Evolutionary conservation across 139 green algal species (phyloP).

Genomic region (Yamagishiella unicocca): DNA sequence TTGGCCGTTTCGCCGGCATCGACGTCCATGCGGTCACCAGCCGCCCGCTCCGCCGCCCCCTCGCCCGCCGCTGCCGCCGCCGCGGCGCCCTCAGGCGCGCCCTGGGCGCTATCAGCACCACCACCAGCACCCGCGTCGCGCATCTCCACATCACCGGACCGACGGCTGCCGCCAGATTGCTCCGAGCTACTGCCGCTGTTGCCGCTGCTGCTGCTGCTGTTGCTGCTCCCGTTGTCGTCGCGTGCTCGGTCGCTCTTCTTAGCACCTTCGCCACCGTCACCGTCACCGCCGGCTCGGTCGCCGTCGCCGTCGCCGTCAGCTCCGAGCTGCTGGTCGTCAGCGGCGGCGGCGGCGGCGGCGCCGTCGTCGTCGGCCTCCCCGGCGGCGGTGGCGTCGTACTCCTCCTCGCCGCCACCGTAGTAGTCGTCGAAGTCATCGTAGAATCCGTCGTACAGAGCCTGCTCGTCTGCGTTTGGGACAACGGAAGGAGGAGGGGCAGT

Average conservation of each 20-base stretch:
- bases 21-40: too few relatives aligned
- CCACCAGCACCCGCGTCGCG: too few relatives aligned
- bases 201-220: neutral
- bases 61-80: slow-evolving; percentile 8
- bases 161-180: too few relatives aligned
- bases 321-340: neutral
- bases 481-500: too few relatives aligned
- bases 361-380: neutral
- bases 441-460: neutral
- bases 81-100: neutral
- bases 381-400: neutral
- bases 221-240: neutral
- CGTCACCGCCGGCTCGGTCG: neutral
- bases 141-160: too few relatives aligned
- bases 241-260: neutral
- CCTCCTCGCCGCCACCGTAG: slow-evolving; percentile 20
- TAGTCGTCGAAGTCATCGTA: slow-evolving; percentile 49
- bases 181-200: neutral
- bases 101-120: too few relatives aligned
- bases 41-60: too few relatives aligned
- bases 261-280: neutral
- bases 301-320: neutral
- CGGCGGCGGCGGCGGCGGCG: neutral
- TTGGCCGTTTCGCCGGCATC: too few relatives aligned
- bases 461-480: slow-evolving; percentile 18